A percentile compares a stretch with the other conserved stretches of the same genome.
phyloP scores from a whole-genome alignment of 139 green algal genomes.

The Coelastrella sp. region DNA sequence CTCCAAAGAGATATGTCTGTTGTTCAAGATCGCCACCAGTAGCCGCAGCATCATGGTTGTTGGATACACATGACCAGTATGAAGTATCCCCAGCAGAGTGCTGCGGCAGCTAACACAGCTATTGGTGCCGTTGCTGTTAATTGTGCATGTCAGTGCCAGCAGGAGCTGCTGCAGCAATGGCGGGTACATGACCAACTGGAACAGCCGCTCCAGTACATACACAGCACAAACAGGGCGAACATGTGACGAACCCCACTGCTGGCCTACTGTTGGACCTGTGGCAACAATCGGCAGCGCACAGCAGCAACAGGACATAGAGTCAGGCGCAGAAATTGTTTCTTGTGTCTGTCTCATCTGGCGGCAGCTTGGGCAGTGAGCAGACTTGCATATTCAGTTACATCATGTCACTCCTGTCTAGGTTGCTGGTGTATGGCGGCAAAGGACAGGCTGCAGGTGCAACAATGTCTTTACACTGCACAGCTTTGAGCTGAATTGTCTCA shows the following conservation, averaged over 20 bases:
- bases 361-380: no score
- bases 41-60: conserved; percentile 51
- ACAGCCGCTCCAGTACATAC: conserved; percentile 83
- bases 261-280: not conserved
- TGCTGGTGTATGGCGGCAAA: no score
- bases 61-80: not conserved
- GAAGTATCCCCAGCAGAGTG: conserved; percentile 30
- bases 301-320: no score
- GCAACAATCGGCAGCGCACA: no score
- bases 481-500: no score
- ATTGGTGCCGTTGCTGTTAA: conserved; percentile 36
- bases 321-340: no score
- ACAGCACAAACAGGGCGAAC: conserved; percentile 55
- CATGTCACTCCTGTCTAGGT: no score
- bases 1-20: conserved; percentile 34
- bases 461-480: no score
- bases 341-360: no score
- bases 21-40: conserved; percentile 53
- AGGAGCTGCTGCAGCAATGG: conserved; percentile 65
- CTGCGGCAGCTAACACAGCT: conserved; percentile 26
- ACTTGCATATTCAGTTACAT: no score
- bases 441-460: no score
- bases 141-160: conserved; percentile 55
- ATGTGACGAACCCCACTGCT: not conserved
- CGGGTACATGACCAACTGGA: conserved; percentile 70